Percentiles rank a stretch among this genome's conserved stretches.
Evolutionary conservation across 2,329 filamentous ascomycete species (phyloP).

Genomic region (Harringtonia lauricola): DNA sequence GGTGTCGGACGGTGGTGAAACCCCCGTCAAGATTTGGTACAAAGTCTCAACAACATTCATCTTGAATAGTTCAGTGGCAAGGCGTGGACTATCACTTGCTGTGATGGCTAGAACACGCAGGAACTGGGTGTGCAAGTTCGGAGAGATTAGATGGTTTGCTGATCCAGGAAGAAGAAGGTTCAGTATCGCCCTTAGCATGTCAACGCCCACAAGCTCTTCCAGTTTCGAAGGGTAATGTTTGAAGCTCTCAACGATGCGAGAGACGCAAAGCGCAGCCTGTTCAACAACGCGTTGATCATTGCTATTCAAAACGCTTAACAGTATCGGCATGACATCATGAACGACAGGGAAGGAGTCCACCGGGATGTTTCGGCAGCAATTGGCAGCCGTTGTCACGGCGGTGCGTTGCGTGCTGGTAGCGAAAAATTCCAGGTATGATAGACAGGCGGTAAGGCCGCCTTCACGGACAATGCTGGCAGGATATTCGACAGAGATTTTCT

Average conservation of each 20-base stretch:
- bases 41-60: slow-evolving; percentile 96
- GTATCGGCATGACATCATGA: slow-evolving; percentile 89
- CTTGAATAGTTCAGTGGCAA: slow-evolving; percentile 86
- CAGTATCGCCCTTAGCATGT: slow-evolving; percentile 73
- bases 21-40: slow-evolving; percentile 92
- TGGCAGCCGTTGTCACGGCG: slow-evolving; percentile 92
- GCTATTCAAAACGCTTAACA: slow-evolving; percentile 81
- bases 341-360: slow-evolving; percentile 89
- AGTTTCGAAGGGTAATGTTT: slow-evolving; percentile 77
- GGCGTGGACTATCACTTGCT: slow-evolving; percentile 72
- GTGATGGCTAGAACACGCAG: slow-evolving; percentile 84
- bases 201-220: slow-evolving; percentile 83
- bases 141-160: slow-evolving; percentile 77
- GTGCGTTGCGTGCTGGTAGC: slow-evolving; percentile 93
- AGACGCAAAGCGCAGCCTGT: slow-evolving; percentile 90
- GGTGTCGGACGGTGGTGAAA: slow-evolving; percentile 73
- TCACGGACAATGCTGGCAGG: slow-evolving; percentile 91
- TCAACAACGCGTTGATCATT: slow-evolving; percentile 95
- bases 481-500: slow-evolving; percentile 96
- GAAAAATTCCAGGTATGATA: slow-evolving; percentile 96
- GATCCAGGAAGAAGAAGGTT: slow-evolving; percentile 85
- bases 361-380: slow-evolving; percentile 94
- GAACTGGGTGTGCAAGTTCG: slow-evolving; percentile 94
- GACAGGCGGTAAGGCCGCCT: slow-evolving; percentile 87
- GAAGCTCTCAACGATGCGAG: slow-evolving; percentile 94